phyloP scores from a whole-genome alignment of 2,329 filamentous ascomycete species.

The Colletotrichum trifolii region DNA sequence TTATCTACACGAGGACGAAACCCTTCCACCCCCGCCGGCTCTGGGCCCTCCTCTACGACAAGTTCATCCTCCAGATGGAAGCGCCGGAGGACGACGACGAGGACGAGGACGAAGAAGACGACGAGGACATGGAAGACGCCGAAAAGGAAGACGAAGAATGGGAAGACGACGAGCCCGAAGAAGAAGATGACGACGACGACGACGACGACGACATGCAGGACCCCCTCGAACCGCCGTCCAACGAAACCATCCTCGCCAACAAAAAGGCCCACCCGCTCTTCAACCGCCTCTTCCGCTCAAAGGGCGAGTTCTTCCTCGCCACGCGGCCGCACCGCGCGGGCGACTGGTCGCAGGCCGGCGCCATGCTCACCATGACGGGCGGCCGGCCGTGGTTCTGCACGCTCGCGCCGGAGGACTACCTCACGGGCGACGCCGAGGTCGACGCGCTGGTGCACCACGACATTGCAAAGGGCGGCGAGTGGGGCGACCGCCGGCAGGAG shows the following conservation, averaged over 20 bases:
- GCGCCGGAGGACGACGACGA: conserved; percentile 47
- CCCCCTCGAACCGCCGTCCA: conserved; percentile 48
- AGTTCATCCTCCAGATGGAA: conserved; percentile 63
- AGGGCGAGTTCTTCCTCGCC: conserved; percentile 70
- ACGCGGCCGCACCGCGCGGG: conserved; percentile 65
- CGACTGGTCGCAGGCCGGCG: conserved; percentile 73
- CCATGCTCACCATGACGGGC: conserved; percentile 70
- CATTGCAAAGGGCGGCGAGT: conserved; percentile 65
- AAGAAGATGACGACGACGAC: conserved; percentile 42
- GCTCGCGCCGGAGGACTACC: conserved; percentile 62
- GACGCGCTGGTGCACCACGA: conserved; percentile 61
- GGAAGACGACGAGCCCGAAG: conserved; percentile 45
- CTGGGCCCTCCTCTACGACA: conserved; percentile 57
- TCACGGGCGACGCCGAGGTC: conserved; percentile 58
- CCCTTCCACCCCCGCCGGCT: conserved; percentile 63
- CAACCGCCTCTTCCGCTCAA: conserved; percentile 68
- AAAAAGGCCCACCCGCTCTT: conserved; percentile 66
- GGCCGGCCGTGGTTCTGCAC: conserved; percentile 70
- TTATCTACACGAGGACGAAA: conserved; percentile 72
- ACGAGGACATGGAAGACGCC: conserved; percentile 43
- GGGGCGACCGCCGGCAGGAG: conserved; percentile 78
- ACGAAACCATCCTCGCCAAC: conserved; percentile 61
- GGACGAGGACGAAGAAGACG: conserved; percentile 44
- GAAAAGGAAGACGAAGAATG: conserved; percentile 36
- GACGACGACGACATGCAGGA: conserved; percentile 40